Conservation (phyloP, 2,329 filamentous ascomycete species). For the Epichloe typhina region DNA sequence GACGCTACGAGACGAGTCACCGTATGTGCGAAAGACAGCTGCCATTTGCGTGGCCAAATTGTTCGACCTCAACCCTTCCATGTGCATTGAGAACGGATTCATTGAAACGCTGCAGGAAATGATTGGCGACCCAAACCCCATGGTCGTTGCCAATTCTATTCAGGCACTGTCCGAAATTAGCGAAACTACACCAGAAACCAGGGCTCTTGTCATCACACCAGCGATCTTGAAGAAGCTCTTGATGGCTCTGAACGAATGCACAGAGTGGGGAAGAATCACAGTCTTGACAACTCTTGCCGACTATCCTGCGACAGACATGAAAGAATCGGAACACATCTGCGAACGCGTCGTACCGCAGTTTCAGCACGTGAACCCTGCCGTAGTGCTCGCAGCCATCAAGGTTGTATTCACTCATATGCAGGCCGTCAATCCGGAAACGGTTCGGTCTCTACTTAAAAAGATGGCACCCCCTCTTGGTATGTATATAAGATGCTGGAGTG, state of each 20-base stretch:
- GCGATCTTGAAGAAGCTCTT: slow-evolving; percentile 86
- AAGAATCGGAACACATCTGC: slow-evolving; percentile 96
- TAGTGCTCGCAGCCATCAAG: slow-evolving; percentile 95
- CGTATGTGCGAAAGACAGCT: slow-evolving; percentile 95
- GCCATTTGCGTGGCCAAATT: slow-evolving; percentile 97
- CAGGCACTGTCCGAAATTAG: slow-evolving; percentile 84
- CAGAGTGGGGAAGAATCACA: slow-evolving; percentile 93
- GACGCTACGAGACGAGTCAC: slow-evolving; percentile 91
- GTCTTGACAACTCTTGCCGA: slow-evolving; percentile 82
- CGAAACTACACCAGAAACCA: slow-evolving; percentile 82
- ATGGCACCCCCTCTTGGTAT: slow-evolving; percentile 90
- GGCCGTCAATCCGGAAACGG: slow-evolving; percentile 61
- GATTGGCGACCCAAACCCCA: slow-evolving; percentile 94
- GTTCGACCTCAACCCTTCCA: slow-evolving; percentile 81
- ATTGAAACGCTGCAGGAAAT: slow-evolving; percentile 86
- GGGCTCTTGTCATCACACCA: slow-evolving; percentile 70
- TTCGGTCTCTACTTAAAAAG: slow-evolving; percentile 85
- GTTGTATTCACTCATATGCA: slow-evolving; percentile 96
- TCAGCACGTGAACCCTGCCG: slow-evolving; percentile 94
- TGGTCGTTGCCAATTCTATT: slow-evolving; percentile 97
- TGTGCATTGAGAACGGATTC: slow-evolving; percentile 96
- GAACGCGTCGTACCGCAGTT: slow-evolving; percentile 94
- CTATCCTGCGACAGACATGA: slow-evolving; percentile 75
- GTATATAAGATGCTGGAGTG: slow-evolving; percentile 11
- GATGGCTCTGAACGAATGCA: slow-evolving; percentile 94